phyloP scores from a whole-genome alignment of 1,284 basidiomycete species.

The Fomitopsis palustris region DNA sequence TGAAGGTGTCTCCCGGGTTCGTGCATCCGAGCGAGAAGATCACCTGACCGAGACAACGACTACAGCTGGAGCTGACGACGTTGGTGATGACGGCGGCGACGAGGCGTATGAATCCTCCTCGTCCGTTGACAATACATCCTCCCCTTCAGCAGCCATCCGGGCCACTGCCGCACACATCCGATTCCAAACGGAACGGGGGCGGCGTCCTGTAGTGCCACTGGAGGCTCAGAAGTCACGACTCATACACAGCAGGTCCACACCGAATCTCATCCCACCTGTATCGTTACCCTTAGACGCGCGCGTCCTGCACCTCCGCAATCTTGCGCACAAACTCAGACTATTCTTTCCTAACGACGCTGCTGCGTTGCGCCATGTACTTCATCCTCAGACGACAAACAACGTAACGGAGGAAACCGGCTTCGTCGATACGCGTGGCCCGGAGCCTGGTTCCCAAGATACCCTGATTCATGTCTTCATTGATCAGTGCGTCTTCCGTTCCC shows the following conservation, averaged over 20 bases:
- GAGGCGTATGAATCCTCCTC: conserved; percentile 34
- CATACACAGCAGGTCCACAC: conserved; percentile 44
- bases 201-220: conserved; percentile 4
- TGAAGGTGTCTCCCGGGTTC: conserved; percentile 17
- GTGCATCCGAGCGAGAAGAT: conserved; percentile 18
- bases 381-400: conserved; percentile 31
- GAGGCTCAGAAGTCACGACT: conserved; percentile 22
- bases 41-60: conserved; percentile 13
- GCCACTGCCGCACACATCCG: conserved; percentile 34
- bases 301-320: conserved; percentile 46
- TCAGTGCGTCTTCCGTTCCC: conserved; percentile 47
- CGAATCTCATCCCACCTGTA: conserved; percentile 33
- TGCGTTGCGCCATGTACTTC: conserved; percentile 42
- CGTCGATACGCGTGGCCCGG: conserved; percentile 51
- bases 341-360: conserved; percentile 54
- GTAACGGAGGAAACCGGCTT: conserved; percentile 24
- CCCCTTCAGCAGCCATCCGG: conserved; percentile 33
- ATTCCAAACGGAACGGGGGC: conserved; percentile 22
- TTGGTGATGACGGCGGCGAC: conserved; percentile 25
- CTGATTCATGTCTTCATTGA: conserved; percentile 84
- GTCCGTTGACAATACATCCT: conserved; percentile 31
- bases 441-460: conserved; percentile 46
- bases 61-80: conserved; percentile 19
- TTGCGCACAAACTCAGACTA: conserved; percentile 53
- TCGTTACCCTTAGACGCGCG: conserved; percentile 45